Evolutionary conservation across 139 green algal genomes (phyloP).

Genomic region (Asterochloris erici): DNA sequence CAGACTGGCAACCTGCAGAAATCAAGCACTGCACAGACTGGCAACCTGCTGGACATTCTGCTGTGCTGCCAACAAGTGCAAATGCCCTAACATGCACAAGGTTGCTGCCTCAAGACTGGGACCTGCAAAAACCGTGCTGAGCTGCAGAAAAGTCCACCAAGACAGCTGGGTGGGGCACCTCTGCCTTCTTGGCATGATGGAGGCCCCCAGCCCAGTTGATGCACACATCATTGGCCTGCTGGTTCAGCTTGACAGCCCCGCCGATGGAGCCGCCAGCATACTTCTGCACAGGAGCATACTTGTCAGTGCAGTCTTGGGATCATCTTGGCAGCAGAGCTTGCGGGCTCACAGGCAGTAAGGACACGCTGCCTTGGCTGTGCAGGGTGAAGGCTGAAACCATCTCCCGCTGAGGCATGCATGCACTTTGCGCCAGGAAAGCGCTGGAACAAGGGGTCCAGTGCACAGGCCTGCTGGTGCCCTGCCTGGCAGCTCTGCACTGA

Average conservation of each 20-base stretch:
- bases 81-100: neutral
- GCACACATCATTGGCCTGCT: constrained; percentile 74
- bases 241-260: constrained; percentile 89
- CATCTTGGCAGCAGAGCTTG: too few species aligned
- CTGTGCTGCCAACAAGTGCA: neutral
- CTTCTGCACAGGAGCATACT: constrained; percentile 23
- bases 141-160: neutral
- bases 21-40: neutral
- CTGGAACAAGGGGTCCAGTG: too few species aligned
- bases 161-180: constrained; percentile 36
- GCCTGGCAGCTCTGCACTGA: too few species aligned
- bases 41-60: neutral
- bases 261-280: constrained; percentile 89
- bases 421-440: too few species aligned
- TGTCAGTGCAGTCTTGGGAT: too few species aligned
- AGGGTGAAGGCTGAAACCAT: too few species aligned
- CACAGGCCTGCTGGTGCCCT: too few species aligned
- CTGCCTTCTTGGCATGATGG: constrained; percentile 93
- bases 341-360: too few species aligned
- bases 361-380: too few species aligned
- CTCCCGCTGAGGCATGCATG: too few species aligned
- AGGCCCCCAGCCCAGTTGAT: constrained; percentile 98
- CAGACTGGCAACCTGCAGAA: neutral
- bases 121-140: neutral
- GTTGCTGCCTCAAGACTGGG: neutral